phyloP scores from a whole-genome alignment of 1,284 basidiomycete species.

The Golubevia pallescens region DNA sequence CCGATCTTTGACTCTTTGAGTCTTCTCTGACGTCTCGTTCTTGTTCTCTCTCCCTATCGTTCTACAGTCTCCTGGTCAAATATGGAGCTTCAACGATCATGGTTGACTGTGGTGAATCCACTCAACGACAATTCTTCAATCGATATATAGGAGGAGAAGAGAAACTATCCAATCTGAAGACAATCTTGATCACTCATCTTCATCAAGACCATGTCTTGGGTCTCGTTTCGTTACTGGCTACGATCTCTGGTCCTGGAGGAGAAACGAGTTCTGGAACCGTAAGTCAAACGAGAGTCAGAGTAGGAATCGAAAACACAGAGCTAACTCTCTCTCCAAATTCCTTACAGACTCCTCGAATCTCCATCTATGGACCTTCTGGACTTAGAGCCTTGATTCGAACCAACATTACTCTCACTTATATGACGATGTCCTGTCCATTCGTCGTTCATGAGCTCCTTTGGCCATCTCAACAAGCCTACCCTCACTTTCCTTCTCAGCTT shows the following conservation, averaged over 20 bases:
- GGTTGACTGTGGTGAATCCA: constrained; percentile 61
- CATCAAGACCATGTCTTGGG: constrained; percentile 56
- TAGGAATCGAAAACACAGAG: no score
- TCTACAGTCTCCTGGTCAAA: constrained; percentile 36
- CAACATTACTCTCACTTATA: constrained; percentile 42
- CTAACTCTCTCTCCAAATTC: no score
- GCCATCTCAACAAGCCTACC: constrained; percentile 27
- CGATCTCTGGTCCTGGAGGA: constrained; percentile 51
- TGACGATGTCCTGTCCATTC: constrained; percentile 43
- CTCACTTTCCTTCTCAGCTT: constrained; percentile 8
- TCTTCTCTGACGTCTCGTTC: not conserved
- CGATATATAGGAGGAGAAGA: constrained; percentile 41
- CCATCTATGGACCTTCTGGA: constrained; percentile 51
- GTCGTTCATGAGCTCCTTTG: constrained; percentile 59
- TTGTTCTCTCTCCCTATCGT: not conserved
- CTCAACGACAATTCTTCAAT: constrained; percentile 47
- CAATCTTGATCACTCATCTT: constrained; percentile 56
- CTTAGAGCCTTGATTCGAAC: constrained; percentile 49
- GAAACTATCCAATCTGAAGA: constrained; percentile 40
- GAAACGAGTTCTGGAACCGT: constrained; percentile 8
- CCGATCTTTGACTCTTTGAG: no score
- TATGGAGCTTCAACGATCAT: constrained; percentile 45
- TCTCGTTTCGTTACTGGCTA: constrained; percentile 49
- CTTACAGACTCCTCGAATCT: constrained; percentile 26
- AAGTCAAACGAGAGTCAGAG: not conserved